Evolutionary conservation across 2,329 filamentous ascomycete genomes (phyloP), one percentile per base, ranked within the genome.

Genomic region (Penicillium thymicola): DNA sequence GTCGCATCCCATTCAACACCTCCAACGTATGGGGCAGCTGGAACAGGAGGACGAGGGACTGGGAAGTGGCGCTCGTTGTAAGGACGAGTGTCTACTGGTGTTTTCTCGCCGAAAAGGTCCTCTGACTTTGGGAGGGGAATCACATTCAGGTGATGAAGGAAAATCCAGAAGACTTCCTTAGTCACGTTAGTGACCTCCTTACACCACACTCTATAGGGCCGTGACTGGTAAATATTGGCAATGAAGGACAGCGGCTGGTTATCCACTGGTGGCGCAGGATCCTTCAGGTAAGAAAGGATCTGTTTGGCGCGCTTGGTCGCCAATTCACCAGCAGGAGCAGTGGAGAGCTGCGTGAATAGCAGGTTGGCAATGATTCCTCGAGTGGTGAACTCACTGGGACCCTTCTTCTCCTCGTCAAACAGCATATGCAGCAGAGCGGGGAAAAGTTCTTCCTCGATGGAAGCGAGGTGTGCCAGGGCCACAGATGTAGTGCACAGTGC

Each of bases 111-210:
- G 45, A 65, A 61, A 54, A 69, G 27, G 32, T 73, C 68, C 5
- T 71, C 69, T 25, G 69, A 62, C 45, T 74, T 67, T 51, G 69
- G 59, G 54, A 76, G 65, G 32, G 90, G 82, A 37, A 97, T 83
- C 44, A 97, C 87, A 67, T 97, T 97, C 56, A 96, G 81, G 65
- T 96, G 89, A 75, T 97, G 93, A 52, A 97, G 81, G 77, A 97
- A 99, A 71, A 97, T 97, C 93, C 93, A 99, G 72, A 99, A 99
- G 28, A 97, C 93, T 73, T 99, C 93, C 74, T 97, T 97, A 41
- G 92, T 96, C 46, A 97, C 93, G 66, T 89, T 92, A 58, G 88
- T 87, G 18, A 93, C 86, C 75, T 99, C 94, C 73, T 92, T 94
- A 76, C 88, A 91, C 93, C 93, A 99, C 3, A 96, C 84, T 34